A percentile compares a stretch with the other conserved stretches of the same genome.
Conservation (phyloP, 2,329 filamentous ascomycete genomes). For the Aspergillus brunneoviolaceus region DNA sequence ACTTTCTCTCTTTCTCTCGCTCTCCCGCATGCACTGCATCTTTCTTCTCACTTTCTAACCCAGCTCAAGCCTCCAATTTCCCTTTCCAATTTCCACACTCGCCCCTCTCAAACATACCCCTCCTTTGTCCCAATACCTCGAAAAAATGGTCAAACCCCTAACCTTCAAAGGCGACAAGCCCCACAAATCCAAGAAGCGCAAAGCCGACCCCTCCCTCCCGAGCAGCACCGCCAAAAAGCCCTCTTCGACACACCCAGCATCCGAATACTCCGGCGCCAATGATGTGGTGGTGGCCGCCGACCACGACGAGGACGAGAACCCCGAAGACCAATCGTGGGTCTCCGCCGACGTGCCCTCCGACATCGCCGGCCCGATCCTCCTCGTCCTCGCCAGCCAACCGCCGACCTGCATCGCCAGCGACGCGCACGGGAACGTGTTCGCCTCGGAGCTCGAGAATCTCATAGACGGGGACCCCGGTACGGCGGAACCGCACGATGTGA, state of each 20-base stretch:
- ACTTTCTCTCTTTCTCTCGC: constrained; percentile 1
- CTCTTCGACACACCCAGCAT: constrained; percentile 8
- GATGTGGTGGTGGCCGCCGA: background rate
- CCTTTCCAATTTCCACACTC: no score
- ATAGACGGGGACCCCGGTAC: constrained; percentile 78
- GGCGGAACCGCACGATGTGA: constrained; percentile 91
- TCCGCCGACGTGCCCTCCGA: constrained; percentile 73
- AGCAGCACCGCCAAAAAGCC: constrained; percentile 32
- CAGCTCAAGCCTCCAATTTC: background rate
- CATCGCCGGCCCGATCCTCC: constrained; percentile 75
- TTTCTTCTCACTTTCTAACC: background rate
- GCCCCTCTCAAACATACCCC: background rate
- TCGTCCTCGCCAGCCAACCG: constrained; percentile 75
- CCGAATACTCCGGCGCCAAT: no score
- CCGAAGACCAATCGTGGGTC: constrained; percentile 85
- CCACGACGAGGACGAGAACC: constrained; percentile 28
- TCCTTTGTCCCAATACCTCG: background rate
- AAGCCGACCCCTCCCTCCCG: constrained; percentile 60
- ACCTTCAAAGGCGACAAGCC: constrained; percentile 93
- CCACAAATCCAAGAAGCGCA: constrained; percentile 70
- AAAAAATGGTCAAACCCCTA: constrained; percentile 68
- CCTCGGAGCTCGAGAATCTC: constrained; percentile 79
- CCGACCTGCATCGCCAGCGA: constrained; percentile 81
- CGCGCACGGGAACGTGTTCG: constrained; percentile 80
- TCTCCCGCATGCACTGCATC: background rate